phyloP scores from a whole-genome alignment of 2,329 filamentous ascomycete genomes.

The Drechslera avenae region DNA sequence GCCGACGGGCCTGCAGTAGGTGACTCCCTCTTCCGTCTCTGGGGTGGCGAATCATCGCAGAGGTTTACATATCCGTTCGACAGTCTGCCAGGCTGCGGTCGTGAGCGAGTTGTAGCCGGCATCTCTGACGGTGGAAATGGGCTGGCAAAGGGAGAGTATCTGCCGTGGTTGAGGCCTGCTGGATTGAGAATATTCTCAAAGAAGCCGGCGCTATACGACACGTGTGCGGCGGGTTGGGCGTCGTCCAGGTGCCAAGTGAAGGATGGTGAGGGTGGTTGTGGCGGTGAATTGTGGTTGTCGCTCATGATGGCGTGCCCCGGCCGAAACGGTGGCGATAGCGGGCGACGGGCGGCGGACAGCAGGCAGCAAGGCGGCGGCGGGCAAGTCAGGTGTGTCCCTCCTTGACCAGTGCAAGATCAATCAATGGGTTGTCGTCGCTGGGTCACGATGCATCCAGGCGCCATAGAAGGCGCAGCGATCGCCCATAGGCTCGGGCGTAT shows the following conservation, averaged over 20 bases:
- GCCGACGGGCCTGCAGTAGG: constrained; percentile 37
- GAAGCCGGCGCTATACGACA: constrained; percentile 29
- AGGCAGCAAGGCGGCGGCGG: constrained; percentile 1
- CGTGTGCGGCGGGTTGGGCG: constrained; percentile 20
- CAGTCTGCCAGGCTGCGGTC: constrained; percentile 28
- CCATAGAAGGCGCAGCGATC: constrained; percentile 8
- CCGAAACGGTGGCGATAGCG: constrained; percentile 27
- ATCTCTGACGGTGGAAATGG: constrained; percentile 13
- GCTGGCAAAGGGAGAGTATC: constrained; percentile 20
- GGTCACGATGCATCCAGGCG: background rate
- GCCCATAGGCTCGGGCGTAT: constrained; percentile 12
- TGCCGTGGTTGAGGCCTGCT: constrained; percentile 21
- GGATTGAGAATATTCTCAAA: constrained; percentile 41
- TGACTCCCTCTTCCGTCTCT: constrained; percentile 27
- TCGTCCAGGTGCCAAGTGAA: constrained; percentile 3
- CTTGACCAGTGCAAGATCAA: constrained; percentile 4
- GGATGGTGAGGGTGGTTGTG: constrained; percentile 8
- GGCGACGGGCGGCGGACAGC: constrained; percentile 1
- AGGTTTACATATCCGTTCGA: constrained; percentile 48
- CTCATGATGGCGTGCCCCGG: constrained; percentile 3
- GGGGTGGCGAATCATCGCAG: constrained; percentile 29
- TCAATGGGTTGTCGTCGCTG: background rate
- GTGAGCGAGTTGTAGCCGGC: constrained; percentile 25
- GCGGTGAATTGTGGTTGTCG: constrained; percentile 7
- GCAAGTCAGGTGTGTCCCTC: background rate